Conservation (phyloP, 306 rosid genomes). For the Cyclanthera cordifolia region DNA sequence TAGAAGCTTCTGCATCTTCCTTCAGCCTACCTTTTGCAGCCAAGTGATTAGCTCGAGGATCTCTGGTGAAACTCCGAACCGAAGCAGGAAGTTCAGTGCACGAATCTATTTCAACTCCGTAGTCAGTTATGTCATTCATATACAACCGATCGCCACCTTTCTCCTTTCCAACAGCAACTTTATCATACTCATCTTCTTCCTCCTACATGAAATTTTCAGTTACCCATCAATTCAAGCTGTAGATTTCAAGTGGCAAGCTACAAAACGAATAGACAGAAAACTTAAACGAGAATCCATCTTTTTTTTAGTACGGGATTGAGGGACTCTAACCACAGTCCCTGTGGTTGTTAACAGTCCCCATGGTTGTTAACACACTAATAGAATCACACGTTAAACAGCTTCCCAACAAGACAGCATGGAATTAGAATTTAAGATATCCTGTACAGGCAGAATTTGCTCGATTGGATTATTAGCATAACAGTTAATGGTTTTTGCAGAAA, state of each 20-base stretch:
- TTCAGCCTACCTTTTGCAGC: conserved; percentile 64
- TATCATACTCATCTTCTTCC: conserved; percentile 81
- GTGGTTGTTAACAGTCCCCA: too few species aligned
- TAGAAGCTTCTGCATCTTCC: conserved; percentile 57
- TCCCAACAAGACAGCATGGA: not conserved
- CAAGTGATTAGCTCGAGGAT: conserved; percentile 75
- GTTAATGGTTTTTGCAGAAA: too few species aligned
- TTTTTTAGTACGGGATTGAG: too few species aligned
- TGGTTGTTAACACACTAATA: too few species aligned
- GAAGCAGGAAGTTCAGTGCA: conserved; percentile 38
- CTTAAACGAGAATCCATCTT: not conserved
- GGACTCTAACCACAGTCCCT: too few species aligned
- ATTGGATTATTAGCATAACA: too few species aligned
- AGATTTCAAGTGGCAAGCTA: not conserved
- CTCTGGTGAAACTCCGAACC: conserved; percentile 34
- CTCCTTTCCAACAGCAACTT: conserved; percentile 66
- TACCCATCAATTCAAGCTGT: not conserved
- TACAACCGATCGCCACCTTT: conserved; percentile 46
- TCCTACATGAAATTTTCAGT: conserved; percentile 39
- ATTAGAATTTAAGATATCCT: not conserved
- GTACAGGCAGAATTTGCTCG: not conserved
- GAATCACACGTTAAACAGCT: not conserved
- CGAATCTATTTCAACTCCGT: conserved; percentile 51
- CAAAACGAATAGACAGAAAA: not conserved
- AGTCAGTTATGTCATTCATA: conserved; percentile 52